Conservation (phyloP, 2,329 filamentous ascomycete genomes). For the Emmonsia crescens region DNA sequence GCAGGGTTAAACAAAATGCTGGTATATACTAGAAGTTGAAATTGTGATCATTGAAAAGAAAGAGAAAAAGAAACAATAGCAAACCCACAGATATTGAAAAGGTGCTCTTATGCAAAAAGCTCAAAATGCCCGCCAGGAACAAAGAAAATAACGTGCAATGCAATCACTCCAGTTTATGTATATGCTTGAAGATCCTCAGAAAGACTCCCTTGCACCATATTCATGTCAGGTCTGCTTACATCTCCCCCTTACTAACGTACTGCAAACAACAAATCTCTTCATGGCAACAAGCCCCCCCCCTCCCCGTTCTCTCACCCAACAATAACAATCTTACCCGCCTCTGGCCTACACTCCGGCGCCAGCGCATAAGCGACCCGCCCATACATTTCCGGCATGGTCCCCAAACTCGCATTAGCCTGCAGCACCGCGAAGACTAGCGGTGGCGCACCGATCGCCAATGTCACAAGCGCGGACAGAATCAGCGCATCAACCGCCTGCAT, state of each 20-base stretch:
- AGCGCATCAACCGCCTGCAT: slow-evolving; percentile 3
- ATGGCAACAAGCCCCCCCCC: too few relatives aligned
- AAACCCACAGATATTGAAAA: neutral
- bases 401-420: neutral
- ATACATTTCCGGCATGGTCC: neutral
- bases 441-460: neutral
- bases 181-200: neutral
- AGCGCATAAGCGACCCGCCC: neutral
- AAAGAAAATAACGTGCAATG: neutral
- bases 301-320: neutral
- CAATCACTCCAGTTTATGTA: neutral
- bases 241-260: neutral
- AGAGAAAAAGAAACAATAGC: neutral
- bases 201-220: neutral
- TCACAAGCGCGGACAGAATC: neutral
- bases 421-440: slow-evolving; percentile 2
- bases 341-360: neutral
- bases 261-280: neutral
- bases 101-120: neutral
- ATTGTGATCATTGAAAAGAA: too few relatives aligned
- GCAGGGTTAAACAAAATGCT: neutral
- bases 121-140: neutral
- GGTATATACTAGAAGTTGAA: neutral
- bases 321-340: neutral
- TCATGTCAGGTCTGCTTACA: neutral